Evolutionary conservation across 306 rosid genomes (phyloP), one percentile per base, ranked within the genome.

Genomic region (Argentina anserina): DNA sequence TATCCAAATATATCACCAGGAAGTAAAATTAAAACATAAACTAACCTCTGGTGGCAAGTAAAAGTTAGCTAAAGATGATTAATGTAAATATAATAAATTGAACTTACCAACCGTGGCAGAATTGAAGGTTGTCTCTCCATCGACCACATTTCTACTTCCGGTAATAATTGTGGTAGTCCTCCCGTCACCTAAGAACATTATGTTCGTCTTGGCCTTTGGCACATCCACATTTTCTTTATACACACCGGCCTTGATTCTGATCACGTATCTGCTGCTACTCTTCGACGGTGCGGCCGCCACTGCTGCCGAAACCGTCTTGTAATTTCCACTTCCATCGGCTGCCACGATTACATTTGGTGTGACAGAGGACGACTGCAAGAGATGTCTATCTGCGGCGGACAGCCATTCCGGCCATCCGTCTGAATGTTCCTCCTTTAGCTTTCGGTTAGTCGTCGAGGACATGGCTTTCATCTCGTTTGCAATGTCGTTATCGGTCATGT

Each of bases 91-190:
- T 41, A 15, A 15, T 6, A 20, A 31, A 15, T 66, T 13, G 40
- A 37, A 72, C 88, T 68, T 64, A 94, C 98, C 97, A 0, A 89
- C 97, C 10, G 97, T 94, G 76, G 98, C 98, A 3, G 98, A 94
- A 23, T 88, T 69, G 79, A 91, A 94, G 47, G 98, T 94, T 2
- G 98, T 94, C 83, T 96, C 88, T 1, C 98, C 98, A 53, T 94
- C 98, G 15, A 84, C 87, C 20, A 94, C 98, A 28, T 94, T 94
- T 71, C 81, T 81, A 25, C 81, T 89, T 0, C 52, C 97, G 0
- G 97, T 94, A 62, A 94, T 94, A 29, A 94, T 86, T 4, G 98
- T 94, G 76, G 2, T 81, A 0, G 72, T 40, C 43, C 78, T 81
- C 4, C 95, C 97, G 47, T 94, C 98, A 4, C 98, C 98, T 79